Percentiles rank a stretch among this genome's conserved stretches.
Conservation (phyloP, 1,284 basidiomycete genomes). For the Cryptococcus sp. region DNA sequence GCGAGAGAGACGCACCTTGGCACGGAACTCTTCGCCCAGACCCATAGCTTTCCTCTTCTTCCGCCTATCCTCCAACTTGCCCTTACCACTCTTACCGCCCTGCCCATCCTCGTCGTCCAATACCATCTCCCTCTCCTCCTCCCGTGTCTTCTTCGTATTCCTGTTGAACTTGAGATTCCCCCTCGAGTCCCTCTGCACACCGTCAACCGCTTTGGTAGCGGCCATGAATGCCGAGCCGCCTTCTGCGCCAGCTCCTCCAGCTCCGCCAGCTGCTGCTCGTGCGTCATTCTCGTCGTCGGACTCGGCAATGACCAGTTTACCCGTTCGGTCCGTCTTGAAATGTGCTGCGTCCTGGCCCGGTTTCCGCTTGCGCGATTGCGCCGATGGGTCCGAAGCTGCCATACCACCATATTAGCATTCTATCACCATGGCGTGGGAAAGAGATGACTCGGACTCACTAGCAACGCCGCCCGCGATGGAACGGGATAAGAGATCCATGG, state of each 20-base stretch:
- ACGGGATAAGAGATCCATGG: conserved; percentile 91
- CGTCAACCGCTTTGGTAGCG: conserved; percentile 68
- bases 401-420: too few species aligned
- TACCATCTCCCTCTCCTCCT: conserved; percentile 56
- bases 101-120: conserved; percentile 55
- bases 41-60: conserved; percentile 58
- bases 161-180: conserved; percentile 96
- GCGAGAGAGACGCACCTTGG: conserved; percentile 63
- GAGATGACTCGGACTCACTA: conserved; percentile 58
- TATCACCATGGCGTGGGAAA: background rate
- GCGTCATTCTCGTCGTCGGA: conserved; percentile 55
- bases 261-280: conserved; percentile 46
- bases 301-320: conserved; percentile 81
- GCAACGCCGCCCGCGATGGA: conserved; percentile 70
- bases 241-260: conserved; percentile 60
- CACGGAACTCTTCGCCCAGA: conserved; percentile 79
- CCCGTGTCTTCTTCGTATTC: conserved; percentile 85
- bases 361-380: conserved; percentile 63
- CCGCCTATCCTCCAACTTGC: conserved; percentile 60
- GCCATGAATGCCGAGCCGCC: conserved; percentile 84
- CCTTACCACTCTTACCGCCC: conserved; percentile 57
- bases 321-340: conserved; percentile 86
- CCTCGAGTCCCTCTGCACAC: conserved; percentile 77
- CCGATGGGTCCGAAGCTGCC: conserved; percentile 58
- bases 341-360: conserved; percentile 81